Base-by-base conservation (phyloP, 129 eudicot genomes). In the Dittrichia graveolens region DNA sequence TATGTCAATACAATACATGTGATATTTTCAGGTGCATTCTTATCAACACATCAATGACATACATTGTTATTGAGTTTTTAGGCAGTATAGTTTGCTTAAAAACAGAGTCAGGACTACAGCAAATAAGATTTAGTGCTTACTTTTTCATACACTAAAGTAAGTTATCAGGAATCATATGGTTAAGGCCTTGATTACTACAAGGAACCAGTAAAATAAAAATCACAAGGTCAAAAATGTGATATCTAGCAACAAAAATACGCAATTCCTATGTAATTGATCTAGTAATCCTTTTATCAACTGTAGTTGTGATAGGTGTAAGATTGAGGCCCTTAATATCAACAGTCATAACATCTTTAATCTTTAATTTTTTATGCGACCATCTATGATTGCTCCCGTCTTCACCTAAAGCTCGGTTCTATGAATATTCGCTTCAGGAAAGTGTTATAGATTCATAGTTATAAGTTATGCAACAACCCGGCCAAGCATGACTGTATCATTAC, bases 1-100 rank as follows among this genome's bases (percentile, higher is more conserved):
- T 59, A 4, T 59, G 8, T 59, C 13, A 10, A 2, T 42, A 71
- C 38, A 24, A 37, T 57, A 12, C 13, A 44, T 61, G 49, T 63
- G 47, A 61, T 35, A 14, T 47, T 8, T 73, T 14, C 34, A 43
- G 57, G 66, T 45, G 45, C 7, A 57, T 5, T 8, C 54, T 58
- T 72, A 7, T 40, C 19, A 54, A 55, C 3, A 13, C 65, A 40
- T 54, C 44, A 71, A 60, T 61, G 40, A 37, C 49, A 49, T 16
- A 4, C 77, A 61, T 49, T 16, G 49, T 46, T n/a, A 35, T 73
- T 13, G 46, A 47, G 39, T 37, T 0, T 24, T 0, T 11, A 44
- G 40, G 40, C 16, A 44, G 24, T 11, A 18, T 38, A 44, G 55
- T 1, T 24, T 1, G 9, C 40, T 11, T 43, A 44, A 43, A 45